Percentiles rank a stretch among this genome's conserved stretches.
Conservation (phyloP, 331 rosid species). For the Rosa hybrid region DNA sequence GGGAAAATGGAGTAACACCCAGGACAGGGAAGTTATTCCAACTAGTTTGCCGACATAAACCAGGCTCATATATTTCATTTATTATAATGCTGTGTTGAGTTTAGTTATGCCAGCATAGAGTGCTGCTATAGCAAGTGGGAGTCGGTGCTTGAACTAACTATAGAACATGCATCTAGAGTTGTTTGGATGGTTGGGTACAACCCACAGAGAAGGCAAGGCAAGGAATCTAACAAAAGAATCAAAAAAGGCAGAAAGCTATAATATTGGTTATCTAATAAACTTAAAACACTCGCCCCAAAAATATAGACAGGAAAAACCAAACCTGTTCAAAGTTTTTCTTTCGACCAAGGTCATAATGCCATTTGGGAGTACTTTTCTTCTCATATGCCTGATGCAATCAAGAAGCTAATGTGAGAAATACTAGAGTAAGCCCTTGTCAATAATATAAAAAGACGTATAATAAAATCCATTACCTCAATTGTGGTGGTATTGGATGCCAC, state of each 20-base stretch:
- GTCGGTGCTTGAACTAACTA: neutral
- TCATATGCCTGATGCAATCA: constrained; percentile 53
- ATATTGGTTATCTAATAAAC: neutral
- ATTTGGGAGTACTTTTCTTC: constrained; percentile 45
- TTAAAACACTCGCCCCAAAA: neutral
- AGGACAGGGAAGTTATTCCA: neutral
- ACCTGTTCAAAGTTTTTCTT: constrained; percentile 70
- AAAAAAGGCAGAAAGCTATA: neutral
- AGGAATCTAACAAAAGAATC: neutral
- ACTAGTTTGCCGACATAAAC: neutral
- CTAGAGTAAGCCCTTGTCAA: neutral
- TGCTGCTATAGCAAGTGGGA: neutral
- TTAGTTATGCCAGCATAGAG: neutral
- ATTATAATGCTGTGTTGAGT: neutral
- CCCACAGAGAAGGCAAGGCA: neutral
- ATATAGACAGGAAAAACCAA: neutral
- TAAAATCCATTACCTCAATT: constrained; percentile 54
- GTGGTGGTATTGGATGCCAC: constrained; percentile 67
- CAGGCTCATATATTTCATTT: constrained; percentile 11
- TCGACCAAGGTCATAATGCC: constrained; percentile 73
- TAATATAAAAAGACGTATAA: neutral
- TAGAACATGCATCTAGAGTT: neutral
- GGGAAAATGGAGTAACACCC: neutral
- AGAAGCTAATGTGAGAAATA: constrained; percentile 13
- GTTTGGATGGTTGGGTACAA: neutral